Conservation (phyloP, 2,329 filamentous ascomycete species). For the Gremmenia infestans region DNA sequence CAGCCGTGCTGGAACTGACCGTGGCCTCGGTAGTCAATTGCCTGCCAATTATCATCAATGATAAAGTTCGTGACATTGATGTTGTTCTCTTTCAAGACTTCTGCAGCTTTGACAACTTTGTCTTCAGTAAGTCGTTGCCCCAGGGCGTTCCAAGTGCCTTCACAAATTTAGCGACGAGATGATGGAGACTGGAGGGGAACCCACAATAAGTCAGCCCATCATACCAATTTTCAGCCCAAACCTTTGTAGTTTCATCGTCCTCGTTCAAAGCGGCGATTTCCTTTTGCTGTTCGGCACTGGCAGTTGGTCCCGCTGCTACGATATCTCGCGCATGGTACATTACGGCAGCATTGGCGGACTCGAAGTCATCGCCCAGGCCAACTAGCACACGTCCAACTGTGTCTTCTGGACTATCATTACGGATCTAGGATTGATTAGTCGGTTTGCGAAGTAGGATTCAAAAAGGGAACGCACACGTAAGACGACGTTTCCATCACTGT, state of each 20-base stretch:
- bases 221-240: slow-evolving; percentile 82
- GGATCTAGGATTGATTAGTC: slow-evolving; percentile 38
- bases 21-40: slow-evolving; percentile 51
- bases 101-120: slow-evolving; percentile 71
- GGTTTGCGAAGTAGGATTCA: slow-evolving; percentile 4
- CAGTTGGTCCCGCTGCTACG: slow-evolving; percentile 42
- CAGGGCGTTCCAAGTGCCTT: slow-evolving; percentile 86
- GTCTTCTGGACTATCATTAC: slow-evolving; percentile 59
- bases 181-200: neutral
- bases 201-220: slow-evolving; percentile 84
- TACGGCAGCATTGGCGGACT: slow-evolving; percentile 70
- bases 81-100: slow-evolving; percentile 62
- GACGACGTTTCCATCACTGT: slow-evolving; percentile 58
- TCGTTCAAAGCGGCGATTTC: slow-evolving; percentile 43
- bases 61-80: slow-evolving; percentile 83
- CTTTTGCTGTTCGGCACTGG: slow-evolving; percentile 38
- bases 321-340: slow-evolving; percentile 82
- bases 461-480: slow-evolving; percentile 48
- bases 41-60: slow-evolving; percentile 97
- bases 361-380: slow-evolving; percentile 67
- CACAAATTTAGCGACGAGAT: neutral
- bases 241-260: slow-evolving; percentile 42
- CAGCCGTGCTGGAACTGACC: slow-evolving; percentile 59
- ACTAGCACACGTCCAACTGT: slow-evolving; percentile 61
- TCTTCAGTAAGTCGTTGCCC: slow-evolving; percentile 78